These are phyloP conservation scores for Skeletonema potamos DNA, from an alignment of 108 stramenopile species.

Conservation along the genomic window DNA sequence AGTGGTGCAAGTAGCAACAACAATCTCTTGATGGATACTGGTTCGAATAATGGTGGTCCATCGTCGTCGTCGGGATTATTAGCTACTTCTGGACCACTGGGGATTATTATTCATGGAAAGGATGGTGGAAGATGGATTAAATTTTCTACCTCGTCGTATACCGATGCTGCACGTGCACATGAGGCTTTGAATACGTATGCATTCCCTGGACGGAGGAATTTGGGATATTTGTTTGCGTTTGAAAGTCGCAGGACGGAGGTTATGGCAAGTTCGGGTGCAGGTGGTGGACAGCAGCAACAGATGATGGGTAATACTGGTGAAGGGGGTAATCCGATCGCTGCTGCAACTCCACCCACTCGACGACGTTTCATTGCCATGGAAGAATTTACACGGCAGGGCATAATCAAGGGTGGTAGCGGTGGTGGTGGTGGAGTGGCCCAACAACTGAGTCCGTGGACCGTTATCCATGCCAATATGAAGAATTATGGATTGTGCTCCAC, in stretches of 20 bases:
- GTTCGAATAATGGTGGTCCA: background rate
- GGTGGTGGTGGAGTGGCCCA: constrained; percentile 5
- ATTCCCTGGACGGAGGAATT: constrained; percentile 82
- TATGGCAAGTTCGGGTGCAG: constrained; percentile 37
- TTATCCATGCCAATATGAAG: constrained; percentile 50
- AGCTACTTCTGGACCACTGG: constrained; percentile 32
- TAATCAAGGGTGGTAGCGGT: constrained; percentile 3
- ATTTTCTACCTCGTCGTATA: constrained; percentile 72
- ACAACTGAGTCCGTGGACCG: constrained; percentile 60
- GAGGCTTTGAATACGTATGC: constrained; percentile 84
- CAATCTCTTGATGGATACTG: constrained; percentile 13
- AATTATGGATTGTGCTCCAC: constrained; percentile 80
- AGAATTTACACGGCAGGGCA: constrained; percentile 62
- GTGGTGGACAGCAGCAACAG: background rate
- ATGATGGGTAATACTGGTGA: background rate
- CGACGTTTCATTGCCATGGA: constrained; percentile 68
- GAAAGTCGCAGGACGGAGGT: constrained; percentile 78
- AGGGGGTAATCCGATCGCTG: constrained; percentile 29
- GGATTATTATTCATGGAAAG: constrained; percentile 58
- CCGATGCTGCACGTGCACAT: constrained; percentile 72
- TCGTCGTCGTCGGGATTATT: background rate
- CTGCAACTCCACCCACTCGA: constrained; percentile 53
- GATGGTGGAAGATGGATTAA: constrained; percentile 70
- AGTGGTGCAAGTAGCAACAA: constrained; percentile 3
- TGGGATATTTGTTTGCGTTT: constrained; percentile 91